phyloP scores from a whole-genome alignment of 208 protist species.

The Trypanosoma caninum region DNA sequence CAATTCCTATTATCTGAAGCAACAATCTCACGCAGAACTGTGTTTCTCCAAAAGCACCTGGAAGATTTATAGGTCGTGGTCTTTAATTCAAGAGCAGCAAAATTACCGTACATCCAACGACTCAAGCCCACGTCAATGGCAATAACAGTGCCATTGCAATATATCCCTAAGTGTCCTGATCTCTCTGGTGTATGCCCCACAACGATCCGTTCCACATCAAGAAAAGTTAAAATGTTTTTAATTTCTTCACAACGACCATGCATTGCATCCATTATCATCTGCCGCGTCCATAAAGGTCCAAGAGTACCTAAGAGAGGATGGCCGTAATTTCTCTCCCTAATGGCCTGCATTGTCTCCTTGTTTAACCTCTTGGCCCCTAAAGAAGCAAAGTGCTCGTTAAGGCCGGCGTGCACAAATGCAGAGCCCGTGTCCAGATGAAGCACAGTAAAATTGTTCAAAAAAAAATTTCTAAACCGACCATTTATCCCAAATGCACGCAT shows the following conservation, averaged over 20 bases:
- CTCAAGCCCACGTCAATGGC: constrained; percentile 74
- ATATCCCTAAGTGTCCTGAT: constrained; percentile 49
- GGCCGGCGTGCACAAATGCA: constrained; percentile 73
- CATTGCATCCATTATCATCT: constrained; percentile 61
- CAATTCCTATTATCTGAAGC: neutral
- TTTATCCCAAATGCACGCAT: constrained; percentile 34
- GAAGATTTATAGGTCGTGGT: constrained; percentile 26
- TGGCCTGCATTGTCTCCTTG: constrained; percentile 29
- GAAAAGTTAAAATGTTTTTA: constrained; percentile 23
- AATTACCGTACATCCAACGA: constrained; percentile 67
- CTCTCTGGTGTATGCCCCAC: constrained; percentile 74
- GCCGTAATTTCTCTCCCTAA: constrained; percentile 30
- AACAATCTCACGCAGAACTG: constrained; percentile 30
- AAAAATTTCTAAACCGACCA: constrained; percentile 58
- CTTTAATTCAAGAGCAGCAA: constrained; percentile 56
- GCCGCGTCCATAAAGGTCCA: constrained; percentile 70
- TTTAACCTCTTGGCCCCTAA: constrained; percentile 47
- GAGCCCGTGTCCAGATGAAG: constrained; percentile 42
- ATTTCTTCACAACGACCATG: constrained; percentile 42
- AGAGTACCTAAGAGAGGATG: constrained; percentile 36
- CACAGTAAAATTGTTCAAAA: constrained; percentile 57
- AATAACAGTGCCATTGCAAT: constrained; percentile 56
- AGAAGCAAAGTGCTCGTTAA: constrained; percentile 29
- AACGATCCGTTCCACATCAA: constrained; percentile 51
- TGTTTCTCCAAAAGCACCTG: constrained; percentile 12